Conservation (phyloP, 2,329 filamentous ascomycete genomes). For the Albifimbria verrucaria region DNA sequence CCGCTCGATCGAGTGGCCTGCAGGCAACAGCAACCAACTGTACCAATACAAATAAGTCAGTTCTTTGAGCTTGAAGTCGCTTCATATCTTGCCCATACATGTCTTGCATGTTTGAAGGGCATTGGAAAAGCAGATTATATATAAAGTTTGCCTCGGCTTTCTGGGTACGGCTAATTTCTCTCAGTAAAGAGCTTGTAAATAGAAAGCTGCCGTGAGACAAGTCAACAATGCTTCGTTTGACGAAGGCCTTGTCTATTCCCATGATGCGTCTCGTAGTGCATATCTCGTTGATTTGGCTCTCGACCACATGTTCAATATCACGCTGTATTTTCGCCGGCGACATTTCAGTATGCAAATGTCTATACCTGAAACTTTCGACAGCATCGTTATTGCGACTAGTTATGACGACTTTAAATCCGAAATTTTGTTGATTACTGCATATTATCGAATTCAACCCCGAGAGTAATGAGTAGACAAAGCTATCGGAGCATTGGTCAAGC, state of each 20-base stretch:
- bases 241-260: slow-evolving; percentile 10
- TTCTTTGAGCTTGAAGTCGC: slow-evolving; percentile 11
- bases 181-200: slow-evolving; percentile 15
- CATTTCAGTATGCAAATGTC: slow-evolving; percentile 12
- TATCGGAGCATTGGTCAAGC: slow-evolving; percentile 13
- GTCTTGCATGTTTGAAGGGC: slow-evolving; percentile 15
- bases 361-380: slow-evolving; percentile 13
- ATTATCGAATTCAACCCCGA: slow-evolving; percentile 13
- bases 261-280: slow-evolving; percentile 13
- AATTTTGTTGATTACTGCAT: slow-evolving; percentile 6
- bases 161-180: slow-evolving; percentile 16
- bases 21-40: slow-evolving; percentile 14
- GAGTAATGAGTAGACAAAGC: slow-evolving; percentile 10
- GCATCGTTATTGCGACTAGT: slow-evolving; percentile 13
- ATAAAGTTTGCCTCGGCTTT: slow-evolving; percentile 16
- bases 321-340: slow-evolving; percentile 7
- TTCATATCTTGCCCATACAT: slow-evolving; percentile 19
- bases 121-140: slow-evolving; percentile 15
- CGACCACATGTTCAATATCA: slow-evolving; percentile 15
- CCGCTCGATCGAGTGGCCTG: slow-evolving; percentile 6
- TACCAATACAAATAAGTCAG: slow-evolving; percentile 13
- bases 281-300: slow-evolving; percentile 16
- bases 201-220: slow-evolving; percentile 16
- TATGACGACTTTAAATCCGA: slow-evolving; percentile 8
- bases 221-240: slow-evolving; percentile 16